These are phyloP conservation scores for Exophiala viscosa DNA, from an alignment of 2,329 filamentous ascomycete genomes.

Conservation along the genomic window DNA sequence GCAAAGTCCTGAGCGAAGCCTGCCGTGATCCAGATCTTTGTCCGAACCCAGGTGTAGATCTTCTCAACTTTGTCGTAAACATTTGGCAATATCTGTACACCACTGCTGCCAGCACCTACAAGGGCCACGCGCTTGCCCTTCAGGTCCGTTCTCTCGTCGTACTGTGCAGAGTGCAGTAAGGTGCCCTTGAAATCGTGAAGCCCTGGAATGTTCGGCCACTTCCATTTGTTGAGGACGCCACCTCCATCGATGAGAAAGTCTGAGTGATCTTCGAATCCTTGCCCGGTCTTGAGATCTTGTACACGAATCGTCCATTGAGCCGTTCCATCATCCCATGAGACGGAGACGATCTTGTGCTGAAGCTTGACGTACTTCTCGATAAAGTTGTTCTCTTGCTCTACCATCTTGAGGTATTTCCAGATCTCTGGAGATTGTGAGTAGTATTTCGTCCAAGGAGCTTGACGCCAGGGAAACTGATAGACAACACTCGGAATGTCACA, in stretches of 20 bases:
- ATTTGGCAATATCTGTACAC: constrained; percentile 33
- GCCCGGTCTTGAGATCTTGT: constrained; percentile 19
- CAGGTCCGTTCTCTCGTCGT: constrained; percentile 31
- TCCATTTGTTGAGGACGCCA: constrained; percentile 31
- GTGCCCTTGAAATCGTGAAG: constrained; percentile 35
- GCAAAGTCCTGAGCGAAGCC: constrained; percentile 26
- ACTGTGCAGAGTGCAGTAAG: constrained; percentile 34
- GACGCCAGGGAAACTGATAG: constrained; percentile 37
- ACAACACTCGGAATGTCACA: constrained; percentile 34
- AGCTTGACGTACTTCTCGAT: constrained; percentile 31
- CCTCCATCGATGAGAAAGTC: constrained; percentile 31
- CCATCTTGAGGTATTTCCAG: constrained; percentile 29
- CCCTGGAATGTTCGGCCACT: constrained; percentile 38
- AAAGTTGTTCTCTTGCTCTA: constrained; percentile 28
- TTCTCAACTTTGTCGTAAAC: constrained; percentile 37
- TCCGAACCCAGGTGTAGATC: constrained; percentile 32
- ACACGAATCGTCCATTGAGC: constrained; percentile 31
- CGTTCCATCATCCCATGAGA: constrained; percentile 31
- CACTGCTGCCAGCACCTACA: constrained; percentile 28
- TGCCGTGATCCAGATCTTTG: constrained; percentile 31
- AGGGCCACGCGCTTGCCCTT: constrained; percentile 27
- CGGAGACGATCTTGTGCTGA: constrained; percentile 28
- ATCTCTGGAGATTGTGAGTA: constrained; percentile 31
- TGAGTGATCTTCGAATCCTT: constrained; percentile 26
- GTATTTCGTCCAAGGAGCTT: constrained; percentile 28